Evolutionary conservation across 495 filamentous ascomycete species (phyloP), one percentile per base, ranked within the genome.

Genomic region (Apiosordaria backusii): DNA sequence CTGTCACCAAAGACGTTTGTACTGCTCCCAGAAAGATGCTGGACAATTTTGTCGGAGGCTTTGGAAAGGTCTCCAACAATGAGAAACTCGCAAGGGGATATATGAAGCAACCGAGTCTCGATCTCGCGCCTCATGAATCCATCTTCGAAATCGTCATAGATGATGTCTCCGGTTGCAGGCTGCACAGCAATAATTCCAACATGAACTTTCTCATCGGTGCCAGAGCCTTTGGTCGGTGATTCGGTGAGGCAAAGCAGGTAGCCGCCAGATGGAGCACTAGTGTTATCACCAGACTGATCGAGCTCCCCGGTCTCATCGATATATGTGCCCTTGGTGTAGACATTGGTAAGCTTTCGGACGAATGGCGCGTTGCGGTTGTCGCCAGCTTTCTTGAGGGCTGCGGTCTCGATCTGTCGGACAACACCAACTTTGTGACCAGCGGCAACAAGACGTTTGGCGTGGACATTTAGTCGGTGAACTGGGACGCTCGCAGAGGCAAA

Each of bases 311-410:
- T 83, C 76, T 99, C 95, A 74, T 99, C 95, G 60, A 99, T 90
- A 68, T 99, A 99, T 0, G 95, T 99, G 25, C 92, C 95, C 77
- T 99, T 99, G 6, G 95, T 99, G 78, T 98, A 99, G 10, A 99
- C 79, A 76, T 97, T 97, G 10, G 95, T 97, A 69, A 99, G 85
- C 71, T 96, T 95, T 52, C 95, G 89, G 19, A 89, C 87, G 70
- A 99, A 99, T 0, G 95, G 93, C 0, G 91, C 87, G 74, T 97
- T 97, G 63, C 91, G 86, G 75, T 99, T 99, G 76, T 97, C 93
- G 5, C 95, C 96, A 7, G 88, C 95, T 45, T 96, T 96, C 74
- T 99, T 99, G 65, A 99, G 80, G 0, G 95, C 95, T n/a, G 95
- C 95, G 0, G 95, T 99, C 77, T 99, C 95, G n/a, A 97, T 81